A percentile compares a stretch with the other conserved stretches of the same genome.
These are phyloP conservation scores for Erysimum cheiri DNA, from an alignment of 441 rosid genomes.

Conservation along the genomic window DNA sequence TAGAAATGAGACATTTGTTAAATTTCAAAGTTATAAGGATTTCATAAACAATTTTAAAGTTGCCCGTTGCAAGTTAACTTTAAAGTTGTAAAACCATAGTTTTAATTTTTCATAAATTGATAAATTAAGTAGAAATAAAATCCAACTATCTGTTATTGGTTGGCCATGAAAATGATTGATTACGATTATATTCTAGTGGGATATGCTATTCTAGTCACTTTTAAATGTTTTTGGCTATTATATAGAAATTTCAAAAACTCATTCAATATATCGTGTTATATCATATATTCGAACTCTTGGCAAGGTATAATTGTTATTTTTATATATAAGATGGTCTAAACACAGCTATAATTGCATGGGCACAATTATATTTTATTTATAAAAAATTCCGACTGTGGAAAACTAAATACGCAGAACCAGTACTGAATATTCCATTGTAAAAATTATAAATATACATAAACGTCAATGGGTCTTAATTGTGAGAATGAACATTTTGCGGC, in stretches of 20 bases:
- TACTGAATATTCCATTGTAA: slow-evolving; percentile 33
- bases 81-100: neutral
- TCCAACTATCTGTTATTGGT: slow-evolving; percentile 24
- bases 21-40: neutral
- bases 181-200: slow-evolving; percentile 25
- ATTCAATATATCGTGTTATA: slow-evolving; percentile 6
- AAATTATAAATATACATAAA: slow-evolving; percentile 29
- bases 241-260: slow-evolving; percentile 4
- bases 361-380: slow-evolving; percentile 5
- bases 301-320: slow-evolving; percentile 18
- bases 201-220: slow-evolving; percentile 37
- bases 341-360: slow-evolving; percentile 49
- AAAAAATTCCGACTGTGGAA: neutral
- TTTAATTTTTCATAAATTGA: neutral
- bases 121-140: neutral
- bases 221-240: neutral
- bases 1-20: neutral
- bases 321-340: slow-evolving; percentile 14
- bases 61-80: neutral
- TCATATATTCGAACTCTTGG: slow-evolving; percentile 20
- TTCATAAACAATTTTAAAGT: neutral
- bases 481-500: slow-evolving; percentile 22
- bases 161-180: slow-evolving; percentile 36
- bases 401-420: slow-evolving; percentile 28
- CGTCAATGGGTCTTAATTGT: slow-evolving; percentile 40